A percentile compares a stretch with the other conserved stretches of the same genome.
Evolutionary conservation across 2,329 filamentous ascomycete genomes (phyloP).

Genomic region (Zymoseptoria pseudotritici): DNA sequence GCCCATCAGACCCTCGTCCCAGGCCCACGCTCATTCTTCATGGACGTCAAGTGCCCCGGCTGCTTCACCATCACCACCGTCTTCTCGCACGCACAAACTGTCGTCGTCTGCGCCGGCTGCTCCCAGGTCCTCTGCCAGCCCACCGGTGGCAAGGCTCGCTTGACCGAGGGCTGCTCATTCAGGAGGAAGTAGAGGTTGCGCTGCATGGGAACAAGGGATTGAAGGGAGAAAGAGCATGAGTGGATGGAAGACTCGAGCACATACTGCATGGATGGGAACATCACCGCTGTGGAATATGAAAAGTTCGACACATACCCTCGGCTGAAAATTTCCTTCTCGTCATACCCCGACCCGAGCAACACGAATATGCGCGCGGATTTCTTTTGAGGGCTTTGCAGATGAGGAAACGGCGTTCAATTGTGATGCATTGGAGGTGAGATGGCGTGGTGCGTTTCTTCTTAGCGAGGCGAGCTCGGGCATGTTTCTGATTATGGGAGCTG

Average conservation of each 20-base stretch:
- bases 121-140: constrained; percentile 99
- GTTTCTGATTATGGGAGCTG: constrained; percentile 13
- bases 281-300: background rate
- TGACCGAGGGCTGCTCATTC: constrained; percentile 99
- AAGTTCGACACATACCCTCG: background rate
- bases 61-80: constrained; percentile 99
- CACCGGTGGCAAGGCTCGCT: constrained; percentile 96
- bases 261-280: background rate
- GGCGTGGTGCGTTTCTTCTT: constrained; percentile 13
- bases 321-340: background rate
- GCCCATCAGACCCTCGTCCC: constrained; percentile 61
- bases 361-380: background rate
- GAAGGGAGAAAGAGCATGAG: constrained; percentile 3
- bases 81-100: constrained; percentile 99
- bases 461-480: constrained; percentile 16
- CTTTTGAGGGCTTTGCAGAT: background rate
- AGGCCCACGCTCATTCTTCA: constrained; percentile 98
- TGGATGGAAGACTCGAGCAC: background rate
- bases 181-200: constrained; percentile 84
- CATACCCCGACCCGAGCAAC: background rate
- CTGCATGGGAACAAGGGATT: constrained; percentile 21
- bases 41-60: constrained; percentile 99
- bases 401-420: background rate
- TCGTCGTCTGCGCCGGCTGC: constrained; percentile 99
- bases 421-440: constrained; percentile 24